Conservation (phyloP, 2,329 filamentous ascomycete species). For the Karstenula rhodostoma region DNA sequence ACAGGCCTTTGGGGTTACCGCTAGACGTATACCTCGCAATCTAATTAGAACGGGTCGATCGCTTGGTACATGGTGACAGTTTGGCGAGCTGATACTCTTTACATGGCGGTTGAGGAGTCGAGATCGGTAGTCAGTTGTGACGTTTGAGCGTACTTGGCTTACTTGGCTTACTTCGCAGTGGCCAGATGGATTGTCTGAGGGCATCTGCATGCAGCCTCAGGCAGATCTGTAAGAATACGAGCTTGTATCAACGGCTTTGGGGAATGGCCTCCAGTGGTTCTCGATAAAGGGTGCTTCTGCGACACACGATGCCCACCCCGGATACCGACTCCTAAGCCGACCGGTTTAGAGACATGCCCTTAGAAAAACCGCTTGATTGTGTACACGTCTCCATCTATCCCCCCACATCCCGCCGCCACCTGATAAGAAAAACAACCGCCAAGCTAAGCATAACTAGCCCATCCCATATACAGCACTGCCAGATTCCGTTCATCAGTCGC, state of each 20-base stretch:
- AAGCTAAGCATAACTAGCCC: slow-evolving; percentile 47
- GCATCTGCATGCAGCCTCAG: not conserved
- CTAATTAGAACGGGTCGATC: not conserved
- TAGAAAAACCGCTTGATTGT: too few species aligned
- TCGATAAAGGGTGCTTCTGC: not conserved
- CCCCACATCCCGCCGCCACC: too few species aligned
- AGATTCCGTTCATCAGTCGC: slow-evolving; percentile 92
- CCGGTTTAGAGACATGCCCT: not conserved
- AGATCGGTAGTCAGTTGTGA: not conserved
- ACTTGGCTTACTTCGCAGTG: not conserved
- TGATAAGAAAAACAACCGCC: too few species aligned
- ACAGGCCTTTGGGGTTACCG: not conserved
- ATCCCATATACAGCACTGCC: slow-evolving; percentile 74
- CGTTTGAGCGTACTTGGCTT: not conserved
- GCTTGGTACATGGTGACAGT: not conserved
- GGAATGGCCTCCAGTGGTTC: not conserved
- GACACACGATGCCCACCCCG: not conserved
- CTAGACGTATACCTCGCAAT: not conserved
- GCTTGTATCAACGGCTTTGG: not conserved
- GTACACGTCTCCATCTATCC: too few species aligned
- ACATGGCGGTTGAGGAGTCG: not conserved
- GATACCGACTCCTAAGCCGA: not conserved
- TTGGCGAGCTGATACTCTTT: not conserved
- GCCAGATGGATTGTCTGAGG: not conserved
- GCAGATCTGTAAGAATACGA: not conserved